A percentile compares a stretch with the other conserved stretches of the same genome.
These are phyloP conservation scores for Fusarium armeniacum DNA, from an alignment of 2,329 filamentous ascomycete genomes.

Conservation along the genomic window DNA sequence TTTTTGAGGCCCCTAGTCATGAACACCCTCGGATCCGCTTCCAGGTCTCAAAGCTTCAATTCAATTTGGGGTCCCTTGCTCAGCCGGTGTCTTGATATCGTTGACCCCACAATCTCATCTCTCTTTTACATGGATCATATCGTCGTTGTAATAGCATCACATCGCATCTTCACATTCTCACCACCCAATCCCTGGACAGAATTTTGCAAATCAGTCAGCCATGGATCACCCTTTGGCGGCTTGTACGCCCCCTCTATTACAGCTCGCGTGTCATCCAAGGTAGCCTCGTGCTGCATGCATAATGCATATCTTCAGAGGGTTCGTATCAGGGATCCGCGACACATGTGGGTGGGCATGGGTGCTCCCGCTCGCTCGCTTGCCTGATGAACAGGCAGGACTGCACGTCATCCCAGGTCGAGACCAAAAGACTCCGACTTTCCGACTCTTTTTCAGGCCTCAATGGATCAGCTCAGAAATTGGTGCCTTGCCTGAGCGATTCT, in stretches of 20 bases:
- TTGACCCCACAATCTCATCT: conserved; percentile 43
- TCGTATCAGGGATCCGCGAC: conserved; percentile 32
- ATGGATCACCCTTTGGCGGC: conserved; percentile 19
- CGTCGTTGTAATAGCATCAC: conserved; percentile 9
- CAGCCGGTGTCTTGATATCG: conserved; percentile 11
- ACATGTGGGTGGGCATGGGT: conserved; percentile 37
- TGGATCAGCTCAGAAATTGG: conserved; percentile 10
- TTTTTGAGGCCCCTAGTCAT: conserved; percentile 43
- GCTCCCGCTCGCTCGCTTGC: conserved; percentile 43
- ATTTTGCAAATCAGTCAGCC: background rate
- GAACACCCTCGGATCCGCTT: conserved; percentile 48
- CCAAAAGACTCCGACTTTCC: conserved; percentile 5
- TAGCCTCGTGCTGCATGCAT: conserved; percentile 10
- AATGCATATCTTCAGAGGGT: conserved; percentile 11
- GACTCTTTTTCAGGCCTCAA: conserved; percentile 38
- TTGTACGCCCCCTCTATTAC: conserved; percentile 29
- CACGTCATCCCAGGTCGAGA: conserved; percentile 49
- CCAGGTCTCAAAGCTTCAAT: conserved; percentile 34
- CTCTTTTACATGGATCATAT: conserved; percentile 25
- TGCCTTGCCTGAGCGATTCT: conserved; percentile 19
- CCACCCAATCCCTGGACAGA: background rate
- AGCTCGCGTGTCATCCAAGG: conserved; percentile 17
- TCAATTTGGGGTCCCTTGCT: conserved; percentile 15
- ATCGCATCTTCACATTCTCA: conserved; percentile 4
- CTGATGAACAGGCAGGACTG: conserved; percentile 27